A percentile compares a stretch with the other conserved stretches of the same genome.
Evolutionary conservation across 805 yeast species (phyloP).

Genomic region (Lipomyces oligophaga): DNA sequence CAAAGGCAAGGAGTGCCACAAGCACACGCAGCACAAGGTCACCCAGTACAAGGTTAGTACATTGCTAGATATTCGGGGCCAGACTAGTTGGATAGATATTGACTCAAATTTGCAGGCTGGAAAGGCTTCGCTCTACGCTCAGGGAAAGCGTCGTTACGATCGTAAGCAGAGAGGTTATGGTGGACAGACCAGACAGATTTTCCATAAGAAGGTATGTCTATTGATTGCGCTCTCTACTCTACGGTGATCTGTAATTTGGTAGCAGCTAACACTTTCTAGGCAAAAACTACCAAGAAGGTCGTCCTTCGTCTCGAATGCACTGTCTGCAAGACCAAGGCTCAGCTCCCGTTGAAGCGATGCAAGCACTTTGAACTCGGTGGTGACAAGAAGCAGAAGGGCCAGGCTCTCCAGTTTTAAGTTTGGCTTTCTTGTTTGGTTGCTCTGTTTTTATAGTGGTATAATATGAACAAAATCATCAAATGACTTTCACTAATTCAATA

Average conservation of each 20-base stretch:
- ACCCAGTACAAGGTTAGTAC: slow-evolving; percentile 82
- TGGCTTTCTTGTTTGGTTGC: background rate
- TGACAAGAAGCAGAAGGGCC: slow-evolving; percentile 99
- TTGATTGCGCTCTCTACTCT: too few species aligned
- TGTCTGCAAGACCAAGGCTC: slow-evolving; percentile 97
- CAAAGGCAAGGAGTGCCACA: slow-evolving; percentile 98
- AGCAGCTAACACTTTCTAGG: too few species aligned
- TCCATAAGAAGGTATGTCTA: slow-evolving; percentile 84
- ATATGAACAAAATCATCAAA: background rate
- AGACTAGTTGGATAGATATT: background rate
- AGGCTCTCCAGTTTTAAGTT: slow-evolving; percentile 93
- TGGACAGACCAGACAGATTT: slow-evolving; percentile 99
- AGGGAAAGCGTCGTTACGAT: slow-evolving; percentile 99
- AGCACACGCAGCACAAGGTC: slow-evolving; percentile 99
- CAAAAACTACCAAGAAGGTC: slow-evolving; percentile 99
- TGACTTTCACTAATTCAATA: background rate
- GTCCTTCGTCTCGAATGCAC: slow-evolving; percentile 99
- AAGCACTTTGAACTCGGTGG: slow-evolving; percentile 99
- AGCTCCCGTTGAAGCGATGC: slow-evolving; percentile 97
- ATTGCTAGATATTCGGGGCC: background rate
- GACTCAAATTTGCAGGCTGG: slow-evolving; percentile 60
- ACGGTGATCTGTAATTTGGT: too few species aligned
- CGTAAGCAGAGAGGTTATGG: slow-evolving; percentile 99
- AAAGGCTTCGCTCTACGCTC: slow-evolving; percentile 98
- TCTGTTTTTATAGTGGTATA: background rate